Evolutionary conservation across 345 rosid species (phyloP), one percentile per base, ranked within the genome.

Genomic region (Rhizophora mangle): DNA sequence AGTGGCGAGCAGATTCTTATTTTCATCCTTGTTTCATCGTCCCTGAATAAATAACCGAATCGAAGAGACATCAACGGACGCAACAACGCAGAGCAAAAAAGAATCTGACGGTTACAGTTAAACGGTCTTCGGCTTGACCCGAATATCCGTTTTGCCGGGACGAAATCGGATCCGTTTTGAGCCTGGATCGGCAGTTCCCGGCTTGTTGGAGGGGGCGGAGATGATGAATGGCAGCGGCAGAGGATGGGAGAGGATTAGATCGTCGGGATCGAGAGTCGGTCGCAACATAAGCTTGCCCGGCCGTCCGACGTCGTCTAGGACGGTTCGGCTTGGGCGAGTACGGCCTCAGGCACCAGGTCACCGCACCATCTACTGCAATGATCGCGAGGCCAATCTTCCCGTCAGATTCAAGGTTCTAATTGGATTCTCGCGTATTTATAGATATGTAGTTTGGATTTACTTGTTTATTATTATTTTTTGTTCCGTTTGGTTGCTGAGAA

Each of bases 341-440:
- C 99, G 90, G 81, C 97, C 99, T 10, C 99, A 92, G 86, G 93
- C 99, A n/a, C 99, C 99, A 11, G 73, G 80, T 78, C 76, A 85
- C 64, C 98, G 99, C 57, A 96, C 96, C 77, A 83, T 96, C 76
- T 85, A 68, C 79, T 92, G 99, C 78, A 96, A 96, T 74, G 97
- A 96, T 74, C 95, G 96, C 31, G 99, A 92, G 20, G 92, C 98
- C 81, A 96, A 96, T 81, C 71, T 72, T 64, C 86, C 84, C 63
- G 84, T 90, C 72, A 79, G 88, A 60, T 96, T 86, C 81, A 90
- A 86, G 99, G 99, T 96, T 54, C 58, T 43, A 15, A 43, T 15
- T 43, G 18, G 49, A 43, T 43, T 43, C 4, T 34, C 72, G 27
- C 57, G 46, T 66, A 7, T 59, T 22, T 62, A 19, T 26, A 8